A percentile compares a stretch with the other conserved stretches of the same genome.
phyloP scores from a whole-genome alignment of 441 rosid species.

The Arabidopsis lyrata region DNA sequence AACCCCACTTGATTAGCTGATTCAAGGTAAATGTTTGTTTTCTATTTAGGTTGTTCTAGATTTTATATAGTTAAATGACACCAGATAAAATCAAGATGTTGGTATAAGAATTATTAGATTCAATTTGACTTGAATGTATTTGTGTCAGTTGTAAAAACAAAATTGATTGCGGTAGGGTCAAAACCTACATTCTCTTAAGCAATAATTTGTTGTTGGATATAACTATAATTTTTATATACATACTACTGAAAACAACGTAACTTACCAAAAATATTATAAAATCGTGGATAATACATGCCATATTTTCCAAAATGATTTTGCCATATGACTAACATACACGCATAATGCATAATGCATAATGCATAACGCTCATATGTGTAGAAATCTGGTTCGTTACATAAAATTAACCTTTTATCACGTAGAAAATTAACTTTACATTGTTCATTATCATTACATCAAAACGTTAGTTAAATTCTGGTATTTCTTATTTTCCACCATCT shows the following conservation, averaged over 20 bases:
- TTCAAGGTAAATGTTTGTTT: neutral
- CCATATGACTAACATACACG: neutral
- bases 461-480: neutral
- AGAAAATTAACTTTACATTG: neutral
- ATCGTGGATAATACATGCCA: neutral
- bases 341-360: neutral
- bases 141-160: conserved; percentile 7
- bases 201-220: too few relatives aligned
- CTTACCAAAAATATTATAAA: neutral
- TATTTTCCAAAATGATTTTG: neutral
- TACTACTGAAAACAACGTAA: neutral
- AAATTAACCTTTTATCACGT: too few relatives aligned
- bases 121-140: conserved; percentile 4
- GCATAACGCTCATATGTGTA: neutral
- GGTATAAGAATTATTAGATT: neutral
- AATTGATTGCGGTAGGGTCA: conserved; percentile 1
- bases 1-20: conserved; percentile 3
- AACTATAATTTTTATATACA: neutral
- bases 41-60: conserved; percentile 1
- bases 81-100: conserved; percentile 1
- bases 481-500: neutral
- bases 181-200: neutral
- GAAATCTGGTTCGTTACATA: neutral
- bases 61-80: neutral
- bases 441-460: neutral